Base-by-base conservation (phyloP, 805 yeast species). In the Candida stauntonica region DNA sequence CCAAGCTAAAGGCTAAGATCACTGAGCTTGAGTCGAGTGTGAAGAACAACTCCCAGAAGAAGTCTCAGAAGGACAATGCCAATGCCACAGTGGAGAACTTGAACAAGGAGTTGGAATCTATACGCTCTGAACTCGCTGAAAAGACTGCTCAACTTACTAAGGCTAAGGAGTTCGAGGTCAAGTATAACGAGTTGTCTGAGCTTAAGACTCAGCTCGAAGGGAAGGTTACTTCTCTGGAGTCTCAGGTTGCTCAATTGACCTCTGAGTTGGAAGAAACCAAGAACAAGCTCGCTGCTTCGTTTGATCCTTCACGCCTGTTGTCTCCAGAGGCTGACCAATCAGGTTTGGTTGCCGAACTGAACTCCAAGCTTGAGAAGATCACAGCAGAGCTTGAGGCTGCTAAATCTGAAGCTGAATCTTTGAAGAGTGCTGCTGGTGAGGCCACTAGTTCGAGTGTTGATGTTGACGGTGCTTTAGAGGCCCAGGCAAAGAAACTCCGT, bases 111-210 rank as follows among this genome's bases (percentile, higher is more conserved):
- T 36, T 51, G 20, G 36, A 32, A 11, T n/a, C 40, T 21, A 44
- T 27, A 3, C 36, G 37, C 11, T 13, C 32, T 15, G 42, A 45
- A 13, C 32, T 59, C 13, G 46, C 57, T 32, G 42, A 46, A 6
- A 49, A 62, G 27, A 37, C 55, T 7, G 36, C 29, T 8, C 48
- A 45, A 15, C 41, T 41, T 50, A 45, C 51, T 52, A 46, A 60
- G 52, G 66, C 67, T 1, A 60, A 60, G 26, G 63, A 60, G 5
- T 56, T 78, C 29, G 72, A 59, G 31, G 41, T 50, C 6, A 62
- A 68, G 42, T 44, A 67, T 12, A 57, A 55, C 7, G 59, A 54
- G 5, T 38, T 70, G 9, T 56, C 54, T 8, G 57, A 54, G 4
- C 36, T 70, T 17, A 49, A 50, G 13, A 41, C 50, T 1, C 57